Evolutionary conservation across 192 early-diverging fungal genomes (phyloP), one percentile per base, ranked within the genome.

Genomic region (Lobosporangium transversale): DNA sequence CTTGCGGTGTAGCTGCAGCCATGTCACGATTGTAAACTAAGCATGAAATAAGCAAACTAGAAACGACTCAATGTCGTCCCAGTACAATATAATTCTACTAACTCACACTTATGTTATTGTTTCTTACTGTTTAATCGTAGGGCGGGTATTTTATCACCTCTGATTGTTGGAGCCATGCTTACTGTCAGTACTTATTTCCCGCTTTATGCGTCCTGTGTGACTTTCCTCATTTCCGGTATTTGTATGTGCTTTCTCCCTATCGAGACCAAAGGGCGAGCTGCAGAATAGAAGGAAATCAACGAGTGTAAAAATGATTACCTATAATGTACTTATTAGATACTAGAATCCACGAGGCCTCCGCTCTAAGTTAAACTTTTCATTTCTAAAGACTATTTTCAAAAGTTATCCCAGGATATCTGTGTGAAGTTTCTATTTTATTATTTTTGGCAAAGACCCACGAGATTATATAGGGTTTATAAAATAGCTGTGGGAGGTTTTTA

Each of bases 1-100:
- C 90, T 0, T 88, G 86, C 30, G 94, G 93, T 20, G 86, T 88
- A n/a, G 89, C 92, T 8, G 89, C 92, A 15, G 91, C 92, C 9
- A 68, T 91, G 29, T 89, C 89, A 12, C 87, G 93, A 31, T 81
- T 94, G 80, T 81, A 73, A 81, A 67, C 14, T 29, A 36, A n/a
- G n/a, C n/a, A n/a, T n/a, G n/a, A n/a, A n/a, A 30, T 27, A 4
- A n/a, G 2, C 35, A 9, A 53, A 1, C 27, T 32, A 18, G 12
- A 29, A 18, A 8, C 0, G 4, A 45, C 29, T n/a, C 17, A 29
- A 18, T 45, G 58, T 48, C 14, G 15, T 27, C 14, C 7, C 43
- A 32, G 30, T 42, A 1, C 30, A 17, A 0, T 1, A 42, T 32
- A 29, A 6, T 15, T 31, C 26, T 23, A 14, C 11, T 60, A 14